Percentiles rank a stretch among this genome's conserved stretches.
These are phyloP conservation scores for Ilyonectria destructans DNA, from an alignment of 2,329 filamentous ascomycete species.

Conservation along the genomic window DNA sequence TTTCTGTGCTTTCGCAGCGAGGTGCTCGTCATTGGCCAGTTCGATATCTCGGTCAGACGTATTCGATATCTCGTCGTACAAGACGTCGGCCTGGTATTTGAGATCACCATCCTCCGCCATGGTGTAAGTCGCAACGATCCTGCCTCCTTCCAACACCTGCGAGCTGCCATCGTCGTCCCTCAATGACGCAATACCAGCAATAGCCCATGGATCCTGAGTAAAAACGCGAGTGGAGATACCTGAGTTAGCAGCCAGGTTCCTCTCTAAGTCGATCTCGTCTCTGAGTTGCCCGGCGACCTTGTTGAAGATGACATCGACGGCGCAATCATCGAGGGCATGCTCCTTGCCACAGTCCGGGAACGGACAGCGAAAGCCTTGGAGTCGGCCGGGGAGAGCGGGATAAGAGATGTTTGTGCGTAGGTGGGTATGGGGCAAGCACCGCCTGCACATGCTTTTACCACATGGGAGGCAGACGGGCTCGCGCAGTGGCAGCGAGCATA, in stretches of 20 bases:
- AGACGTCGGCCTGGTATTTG: slow-evolving; percentile 69
- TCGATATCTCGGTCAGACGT: slow-evolving; percentile 49
- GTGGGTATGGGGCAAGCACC: slow-evolving; percentile 80
- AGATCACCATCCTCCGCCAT: slow-evolving; percentile 76
- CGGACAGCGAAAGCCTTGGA: slow-evolving; percentile 83
- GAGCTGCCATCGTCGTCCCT: slow-evolving; percentile 52
- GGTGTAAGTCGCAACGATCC: slow-evolving; percentile 77
- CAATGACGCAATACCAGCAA: slow-evolving; percentile 60
- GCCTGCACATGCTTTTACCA: slow-evolving; percentile 82
- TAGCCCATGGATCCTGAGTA: slow-evolving; percentile 57
- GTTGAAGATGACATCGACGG: slow-evolving; percentile 81
- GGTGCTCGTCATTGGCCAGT: slow-evolving; percentile 36
- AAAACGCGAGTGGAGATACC: slow-evolving; percentile 58
- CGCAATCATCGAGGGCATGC: slow-evolving; percentile 85
- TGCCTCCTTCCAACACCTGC: slow-evolving; percentile 67
- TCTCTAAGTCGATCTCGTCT: slow-evolving; percentile 65
- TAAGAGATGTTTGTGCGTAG: slow-evolving; percentile 82
- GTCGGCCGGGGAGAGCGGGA: slow-evolving; percentile 77
- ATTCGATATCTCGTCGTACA: slow-evolving; percentile 58
- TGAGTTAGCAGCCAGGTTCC: slow-evolving; percentile 45
- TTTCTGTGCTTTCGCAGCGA: slow-evolving; percentile 72
- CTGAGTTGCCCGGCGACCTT: slow-evolving; percentile 78
- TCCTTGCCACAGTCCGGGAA: slow-evolving; percentile 77
- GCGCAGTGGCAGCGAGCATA: slow-evolving; percentile 79
- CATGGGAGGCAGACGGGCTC: slow-evolving; percentile 86